Evolutionary conservation across 495 filamentous ascomycete species (phyloP), one percentile per base, ranked within the genome.

Genomic region (Penicillium turbatum): DNA sequence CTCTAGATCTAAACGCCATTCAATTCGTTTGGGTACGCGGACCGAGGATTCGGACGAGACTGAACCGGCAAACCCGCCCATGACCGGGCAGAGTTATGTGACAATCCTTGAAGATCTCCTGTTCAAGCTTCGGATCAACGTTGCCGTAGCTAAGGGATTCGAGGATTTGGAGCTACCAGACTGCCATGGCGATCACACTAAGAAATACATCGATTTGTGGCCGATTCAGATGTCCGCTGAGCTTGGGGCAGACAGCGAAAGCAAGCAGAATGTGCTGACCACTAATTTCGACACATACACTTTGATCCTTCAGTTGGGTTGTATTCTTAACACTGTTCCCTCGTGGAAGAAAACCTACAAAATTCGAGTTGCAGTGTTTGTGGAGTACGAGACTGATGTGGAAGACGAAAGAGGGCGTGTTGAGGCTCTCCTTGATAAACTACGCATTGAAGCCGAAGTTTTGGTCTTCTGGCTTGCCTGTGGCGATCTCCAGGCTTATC

Each of bases 211-310:
- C 48, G 90, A 95, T 57, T 73, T 95, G 9, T 95, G 89, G 89
- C 89, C 89, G 0, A 92, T 95, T 53, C 89, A 85, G 62, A 84
- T 82, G 82, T 89, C 88, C 10, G 89, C 90, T 29, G 88, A 90
- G 54, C 80, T 93, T 39, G 77, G 84, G 10, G 83, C 82, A 11
- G 81, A 85, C 55, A 76, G 59, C 3, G 78, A 80, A 56, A 70
- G 71, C 46, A 81, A 80, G 51, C 76, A 79, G 43, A 91, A 85
- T 61, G 79, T 92, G 15, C 63, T 89, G 40, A 95, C 90, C 3
- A 93, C 90, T 1, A 95, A 95, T 58, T 95, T 95, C 67, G 90
- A 95, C 62, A 95, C 89, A 8, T 95, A 95, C 65, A 95, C 89
- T 1, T 71, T 95, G 29, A 95, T 95, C 54, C 75, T 95, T 12